phyloP scores from a whole-genome alignment of 2,329 filamentous ascomycete genomes.

The Chrysoporthe austroafricana region DNA sequence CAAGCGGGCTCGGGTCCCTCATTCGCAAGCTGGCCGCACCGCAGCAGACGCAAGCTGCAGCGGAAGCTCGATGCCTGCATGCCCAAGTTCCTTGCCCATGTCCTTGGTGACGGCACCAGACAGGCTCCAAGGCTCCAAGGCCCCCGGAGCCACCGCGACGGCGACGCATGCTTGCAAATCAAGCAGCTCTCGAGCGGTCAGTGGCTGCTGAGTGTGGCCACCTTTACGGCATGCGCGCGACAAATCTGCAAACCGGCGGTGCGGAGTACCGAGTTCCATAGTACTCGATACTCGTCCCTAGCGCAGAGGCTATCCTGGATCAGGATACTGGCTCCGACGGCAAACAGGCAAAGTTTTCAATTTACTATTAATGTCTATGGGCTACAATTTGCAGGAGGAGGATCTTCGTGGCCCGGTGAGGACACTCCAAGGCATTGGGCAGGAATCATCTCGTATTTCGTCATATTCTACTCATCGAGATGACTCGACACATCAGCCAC shows the following conservation, averaged over 20 bases:
- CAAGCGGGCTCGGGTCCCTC: neutral
- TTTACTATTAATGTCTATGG: neutral
- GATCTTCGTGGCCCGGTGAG: neutral
- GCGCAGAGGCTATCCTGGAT: constrained; percentile 22
- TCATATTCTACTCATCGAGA: constrained; percentile 14
- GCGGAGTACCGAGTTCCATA: neutral
- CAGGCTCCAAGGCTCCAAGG: neutral
- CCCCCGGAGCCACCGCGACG: neutral
- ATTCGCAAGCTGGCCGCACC: neutral
- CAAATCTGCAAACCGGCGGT: constrained; percentile 1
- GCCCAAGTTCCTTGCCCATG: neutral
- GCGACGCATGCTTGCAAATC: neutral
- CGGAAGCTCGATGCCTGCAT: constrained; percentile 3
- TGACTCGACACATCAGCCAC: constrained; percentile 6
- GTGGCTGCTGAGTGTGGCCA: neutral
- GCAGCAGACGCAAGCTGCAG: constrained; percentile 12
- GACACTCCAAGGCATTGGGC: neutral
- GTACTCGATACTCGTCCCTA: neutral
- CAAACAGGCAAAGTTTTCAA: neutral
- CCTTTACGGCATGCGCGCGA: neutral
- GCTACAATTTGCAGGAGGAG: constrained; percentile 5
- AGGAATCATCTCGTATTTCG: constrained; percentile 19
- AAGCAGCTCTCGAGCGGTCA: neutral
- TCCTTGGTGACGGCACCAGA: neutral
- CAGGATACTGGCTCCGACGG: constrained; percentile 22